A percentile compares a stretch with the other conserved stretches of the same genome.
phyloP scores from a whole-genome alignment of 345 rosid species.

The Psidium guajava region DNA sequence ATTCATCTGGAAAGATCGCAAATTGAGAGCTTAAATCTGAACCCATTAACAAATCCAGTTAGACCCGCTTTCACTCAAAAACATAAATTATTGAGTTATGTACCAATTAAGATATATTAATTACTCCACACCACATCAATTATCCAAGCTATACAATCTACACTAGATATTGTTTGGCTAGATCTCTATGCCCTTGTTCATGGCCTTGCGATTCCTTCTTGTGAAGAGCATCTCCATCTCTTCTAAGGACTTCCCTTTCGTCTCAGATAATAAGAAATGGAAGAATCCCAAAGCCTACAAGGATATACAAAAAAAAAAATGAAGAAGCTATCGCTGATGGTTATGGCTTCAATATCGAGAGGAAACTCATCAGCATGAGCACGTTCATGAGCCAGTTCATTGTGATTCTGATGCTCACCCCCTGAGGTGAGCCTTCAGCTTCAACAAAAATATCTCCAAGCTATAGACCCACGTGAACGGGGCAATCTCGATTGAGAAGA shows the following conservation, averaged over 20 bases:
- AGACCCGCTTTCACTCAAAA: too few species aligned
- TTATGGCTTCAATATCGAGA: constrained; percentile 58
- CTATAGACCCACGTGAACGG: constrained; percentile 89
- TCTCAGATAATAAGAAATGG: constrained; percentile 64
- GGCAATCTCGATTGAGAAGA: constrained; percentile 48
- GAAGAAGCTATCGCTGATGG: constrained; percentile 73
- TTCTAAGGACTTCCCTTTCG: constrained; percentile 69
- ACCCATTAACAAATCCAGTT: too few species aligned
- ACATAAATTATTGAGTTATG: too few species aligned
- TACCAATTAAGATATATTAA: too few species aligned
- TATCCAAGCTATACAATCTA: background rate
- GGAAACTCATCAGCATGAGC: constrained; percentile 53
- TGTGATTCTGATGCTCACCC: constrained; percentile 59
- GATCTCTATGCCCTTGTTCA: background rate
- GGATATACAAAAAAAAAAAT: constrained; percentile 62
- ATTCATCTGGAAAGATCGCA: too few species aligned
- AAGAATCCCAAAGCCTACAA: constrained; percentile 53
- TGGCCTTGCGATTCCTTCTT: background rate
- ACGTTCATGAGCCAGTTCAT: constrained; percentile 80
- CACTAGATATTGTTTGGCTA: background rate
- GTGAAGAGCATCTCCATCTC: constrained; percentile 67
- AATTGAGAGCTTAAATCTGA: too few species aligned
- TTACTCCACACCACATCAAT: background rate
- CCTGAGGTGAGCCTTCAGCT: constrained; percentile 77
- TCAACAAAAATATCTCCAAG: constrained; percentile 67